Evolutionary conservation across 148 eudicot species (phyloP), one percentile per base, ranked within the genome.

Genomic region (Rhododendron ferrugineum): DNA sequence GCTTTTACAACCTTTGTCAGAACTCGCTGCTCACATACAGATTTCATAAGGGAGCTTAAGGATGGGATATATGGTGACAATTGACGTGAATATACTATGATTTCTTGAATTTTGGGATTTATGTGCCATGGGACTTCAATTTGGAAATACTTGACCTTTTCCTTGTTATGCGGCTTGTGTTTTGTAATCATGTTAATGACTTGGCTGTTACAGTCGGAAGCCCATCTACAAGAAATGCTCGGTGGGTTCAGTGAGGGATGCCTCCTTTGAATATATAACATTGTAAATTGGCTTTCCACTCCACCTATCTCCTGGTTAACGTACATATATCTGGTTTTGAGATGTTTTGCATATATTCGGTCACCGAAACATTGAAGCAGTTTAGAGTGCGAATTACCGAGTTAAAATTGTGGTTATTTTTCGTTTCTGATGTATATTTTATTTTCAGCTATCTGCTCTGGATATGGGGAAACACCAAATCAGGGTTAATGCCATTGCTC

Each of bases 381-480:
- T 46, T 78, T n/a, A 46, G 20, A 78, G 32, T 11, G 2, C 13
- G 36, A 10, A 40, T 76, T 42, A 9, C 15, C 6, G 3, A 42
- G 50, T 37, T 42, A 22, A 40, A 76, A 8, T 7, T 76, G 14
- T 23, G 62, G 66, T 28, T 72, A 64, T 74, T 40, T 13, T 13
- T 30, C 26, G 11, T 82, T 14, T 83, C 15, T 84, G 20, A 37
- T 58, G n/a, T 58, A 58, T 58, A 85, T 8, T 83, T 1, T 85
- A 42, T 88, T 83, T 1, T 87, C 92, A 96, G 99, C 78, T 90
- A 66, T 89, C 95, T 83, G 98, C 98, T 13, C 6, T 96, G 93
- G 99, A 96, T 87, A 87, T 96, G 0, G 99, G 99, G 66, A 95
- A 90, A 74, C 86, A 95, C 88, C 89, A 92, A 26, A 95, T 96